Conservation (phyloP, 139 green algal species). For the Cymbomonas tetramitiformis region DNA sequence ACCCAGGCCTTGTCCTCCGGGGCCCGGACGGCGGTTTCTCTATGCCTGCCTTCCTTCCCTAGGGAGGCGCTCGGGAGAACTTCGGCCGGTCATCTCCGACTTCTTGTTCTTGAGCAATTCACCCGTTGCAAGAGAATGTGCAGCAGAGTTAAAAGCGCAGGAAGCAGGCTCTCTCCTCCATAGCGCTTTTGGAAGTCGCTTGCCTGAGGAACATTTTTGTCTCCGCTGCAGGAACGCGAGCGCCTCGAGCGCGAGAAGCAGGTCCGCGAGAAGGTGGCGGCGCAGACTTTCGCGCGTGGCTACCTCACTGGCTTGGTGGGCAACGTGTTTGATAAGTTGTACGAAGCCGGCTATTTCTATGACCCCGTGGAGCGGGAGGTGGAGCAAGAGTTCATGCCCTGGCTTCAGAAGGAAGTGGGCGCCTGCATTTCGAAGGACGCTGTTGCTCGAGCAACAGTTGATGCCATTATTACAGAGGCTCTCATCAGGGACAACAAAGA, state of each 20-base stretch:
- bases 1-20: too few relatives aligned
- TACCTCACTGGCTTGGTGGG: constrained; percentile 61
- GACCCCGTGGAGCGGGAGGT: constrained; percentile 62
- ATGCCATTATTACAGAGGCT: not conserved
- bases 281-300: constrained; percentile 47
- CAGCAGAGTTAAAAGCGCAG: too few relatives aligned
- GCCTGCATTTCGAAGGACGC: not conserved
- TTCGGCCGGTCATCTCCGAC: too few relatives aligned
- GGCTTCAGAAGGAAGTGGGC: constrained; percentile 29
- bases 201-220: too few relatives aligned
- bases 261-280: constrained; percentile 41
- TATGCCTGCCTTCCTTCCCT: too few relatives aligned
- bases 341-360: constrained; percentile 53
- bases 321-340: constrained; percentile 46
- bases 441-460: not conserved
- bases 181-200: too few relatives aligned
- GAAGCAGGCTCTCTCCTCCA: too few relatives aligned
- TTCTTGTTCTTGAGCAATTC: too few relatives aligned
- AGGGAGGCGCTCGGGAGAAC: too few relatives aligned
- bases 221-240: too few relatives aligned
- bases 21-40: too few relatives aligned
- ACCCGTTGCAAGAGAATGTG: too few relatives aligned
- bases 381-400: constrained; percentile 55
- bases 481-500: not conserved
- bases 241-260: constrained; percentile 42